These are phyloP conservation scores for Cucurbita pepo DNA, from an alignment of 306 rosid species.

Conservation along the genomic window DNA sequence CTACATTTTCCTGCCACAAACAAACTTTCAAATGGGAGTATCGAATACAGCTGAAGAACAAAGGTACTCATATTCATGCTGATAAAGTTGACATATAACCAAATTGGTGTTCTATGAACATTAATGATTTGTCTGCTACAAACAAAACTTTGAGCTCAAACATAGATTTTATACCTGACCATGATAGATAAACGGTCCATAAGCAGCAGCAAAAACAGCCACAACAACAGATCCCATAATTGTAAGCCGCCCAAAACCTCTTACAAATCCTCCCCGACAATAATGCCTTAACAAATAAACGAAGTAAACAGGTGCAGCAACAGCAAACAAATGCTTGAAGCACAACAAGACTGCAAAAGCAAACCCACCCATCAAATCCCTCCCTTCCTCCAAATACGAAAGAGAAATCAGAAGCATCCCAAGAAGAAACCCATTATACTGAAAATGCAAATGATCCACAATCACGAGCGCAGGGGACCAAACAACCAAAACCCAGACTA, in stretches of 20 bases:
- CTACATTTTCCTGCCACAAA: neutral
- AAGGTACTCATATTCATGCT: neutral
- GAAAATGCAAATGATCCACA: slow-evolving; percentile 87
- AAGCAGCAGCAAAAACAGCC: slow-evolving; percentile 54
- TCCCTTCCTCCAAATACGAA: slow-evolving; percentile 76
- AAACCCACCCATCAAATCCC: slow-evolving; percentile 72
- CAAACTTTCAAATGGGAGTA: neutral
- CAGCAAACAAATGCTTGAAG: slow-evolving; percentile 85
- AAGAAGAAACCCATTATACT: slow-evolving; percentile 83
- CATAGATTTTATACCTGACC: slow-evolving; percentile 51
- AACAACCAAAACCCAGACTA: slow-evolving; percentile 52
- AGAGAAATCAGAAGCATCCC: slow-evolving; percentile 74
- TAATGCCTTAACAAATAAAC: slow-evolving; percentile 78
- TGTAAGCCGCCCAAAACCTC: slow-evolving; percentile 46
- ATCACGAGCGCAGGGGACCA: slow-evolving; percentile 88
- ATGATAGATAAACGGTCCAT: slow-evolving; percentile 68
- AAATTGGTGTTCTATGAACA: neutral
- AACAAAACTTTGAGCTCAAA: neutral
- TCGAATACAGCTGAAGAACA: neutral
- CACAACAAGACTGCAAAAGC: slow-evolving; percentile 57
- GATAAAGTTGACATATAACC: neutral
- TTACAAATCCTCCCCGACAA: slow-evolving; percentile 54
- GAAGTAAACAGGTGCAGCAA: slow-evolving; percentile 78
- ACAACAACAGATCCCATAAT: slow-evolving; percentile 49
- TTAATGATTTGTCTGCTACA: neutral